These are phyloP conservation scores for Hyaloscypha variabilis DNA, from an alignment of 495 filamentous ascomycete genomes.

Conservation along the genomic window DNA sequence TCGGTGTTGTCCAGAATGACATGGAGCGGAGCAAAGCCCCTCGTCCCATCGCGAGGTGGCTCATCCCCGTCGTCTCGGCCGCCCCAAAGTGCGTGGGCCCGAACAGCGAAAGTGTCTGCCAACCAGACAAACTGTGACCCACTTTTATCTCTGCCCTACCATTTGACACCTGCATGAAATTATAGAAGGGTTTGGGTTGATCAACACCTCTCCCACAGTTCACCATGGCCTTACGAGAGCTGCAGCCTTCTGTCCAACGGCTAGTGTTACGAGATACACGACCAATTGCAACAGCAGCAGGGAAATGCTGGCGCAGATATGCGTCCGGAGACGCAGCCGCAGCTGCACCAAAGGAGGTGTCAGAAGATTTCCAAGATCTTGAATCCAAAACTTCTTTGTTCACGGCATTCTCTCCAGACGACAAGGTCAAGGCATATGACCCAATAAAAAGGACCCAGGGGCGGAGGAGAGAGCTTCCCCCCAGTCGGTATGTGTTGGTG, in stretches of 20 bases:
- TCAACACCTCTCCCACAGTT: not conserved
- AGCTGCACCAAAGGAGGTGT: constrained; percentile 27
- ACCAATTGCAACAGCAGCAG: constrained; percentile 33
- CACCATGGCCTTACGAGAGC: constrained; percentile 35
- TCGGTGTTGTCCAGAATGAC: not conserved
- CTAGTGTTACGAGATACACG: constrained; percentile 24
- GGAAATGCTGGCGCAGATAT: constrained; percentile 43
- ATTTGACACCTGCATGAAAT: constrained; percentile 11
- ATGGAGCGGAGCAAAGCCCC: not conserved
- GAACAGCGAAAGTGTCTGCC: not conserved
- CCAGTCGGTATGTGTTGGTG: constrained; percentile 59
- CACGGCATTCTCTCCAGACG: constrained; percentile 35
- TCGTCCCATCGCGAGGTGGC: not conserved
- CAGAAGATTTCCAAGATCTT: constrained; percentile 39
- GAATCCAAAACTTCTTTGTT: constrained; percentile 44
- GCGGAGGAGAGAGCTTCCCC: constrained; percentile 61
- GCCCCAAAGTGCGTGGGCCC: not conserved
- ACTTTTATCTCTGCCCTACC: not conserved
- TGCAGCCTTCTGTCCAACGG: constrained; percentile 26
- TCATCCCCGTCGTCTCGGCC: not conserved
- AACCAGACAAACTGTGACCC: not conserved
- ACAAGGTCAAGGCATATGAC: constrained; percentile 52
- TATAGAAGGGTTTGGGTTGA: constrained; percentile 12
- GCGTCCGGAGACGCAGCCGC: constrained; percentile 41
- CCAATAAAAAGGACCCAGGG: constrained; percentile 54